Evolutionary conservation across 140 eudicot species (phyloP), one percentile per base, ranked within the genome.

Genomic region (Stevia rebaudiana): DNA sequence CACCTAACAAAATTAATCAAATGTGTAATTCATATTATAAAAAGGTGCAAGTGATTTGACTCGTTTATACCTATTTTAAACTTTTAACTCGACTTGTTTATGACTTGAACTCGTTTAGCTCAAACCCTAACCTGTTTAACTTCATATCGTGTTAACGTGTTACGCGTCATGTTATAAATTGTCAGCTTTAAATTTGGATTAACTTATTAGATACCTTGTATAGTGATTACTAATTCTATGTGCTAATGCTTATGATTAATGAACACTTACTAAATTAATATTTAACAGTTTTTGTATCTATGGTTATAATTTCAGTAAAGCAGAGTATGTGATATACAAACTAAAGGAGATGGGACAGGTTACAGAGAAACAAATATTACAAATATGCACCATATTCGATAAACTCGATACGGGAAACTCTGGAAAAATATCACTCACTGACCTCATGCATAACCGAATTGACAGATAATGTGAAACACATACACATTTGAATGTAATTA

Each of bases 261-360:
- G 41, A 52, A 23, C 48, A 11, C 24, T 35, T 39, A 23, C 23
- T 21, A 42, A 65, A 41, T 40, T 18, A 30, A 19, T 63, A 11
- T 44, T 44, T 21, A 19, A 40, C 10, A 9, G 28, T 61, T 8
- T 36, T 59, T 60, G 62, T 8, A 2, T 25, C 30, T 46, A 66
- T 37, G 37, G 50, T 39, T 31, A 18, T 21, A 5, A 52, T 74
- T 75, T 88, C 96, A 88, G 96, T 57, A 88, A 88, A 73, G 79
- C 96, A 0, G 94, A 88, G 68, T 88, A 63, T 43, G 96, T 82
- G 15, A 79, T 88, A 69, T 88, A 88, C 90, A 88, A 88, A 74
- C 82, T 88, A 9, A 88, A 88, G 79, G 96, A 82, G 71, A 88
- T 88, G 96, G 86, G 86, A 54, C 78, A 76, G 66, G 80, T 88